Percentiles rank a stretch among this genome's conserved stretches.
These are phyloP conservation scores for Mesotaenium endlicherianum DNA, from an alignment of 139 green algal species.

Conservation along the genomic window DNA sequence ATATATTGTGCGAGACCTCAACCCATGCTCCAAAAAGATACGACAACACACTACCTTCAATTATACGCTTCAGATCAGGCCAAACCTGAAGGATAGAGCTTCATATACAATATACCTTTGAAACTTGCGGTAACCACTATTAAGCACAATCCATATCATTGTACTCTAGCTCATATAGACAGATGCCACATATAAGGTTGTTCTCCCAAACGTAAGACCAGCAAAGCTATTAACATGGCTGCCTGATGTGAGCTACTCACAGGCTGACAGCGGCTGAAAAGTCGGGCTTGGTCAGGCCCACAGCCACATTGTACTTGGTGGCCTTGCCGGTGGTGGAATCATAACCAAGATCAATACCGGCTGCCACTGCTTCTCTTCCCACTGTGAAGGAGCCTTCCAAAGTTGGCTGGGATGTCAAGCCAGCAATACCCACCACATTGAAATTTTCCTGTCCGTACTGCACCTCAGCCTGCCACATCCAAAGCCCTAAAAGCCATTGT, in stretches of 20 bases:
- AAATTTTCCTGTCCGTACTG: not conserved
- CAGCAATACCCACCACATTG: not conserved
- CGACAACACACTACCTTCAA: too few relatives aligned
- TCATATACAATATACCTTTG: not conserved
- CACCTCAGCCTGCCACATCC: not conserved
- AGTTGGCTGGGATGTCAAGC: slow-evolving; percentile 24
- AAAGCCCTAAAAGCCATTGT: not conserved
- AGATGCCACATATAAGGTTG: not conserved
- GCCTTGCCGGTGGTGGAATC: slow-evolving; percentile 39
- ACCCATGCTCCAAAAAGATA: too few relatives aligned
- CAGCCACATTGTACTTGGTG: slow-evolving; percentile 52
- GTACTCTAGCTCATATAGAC: not conserved
- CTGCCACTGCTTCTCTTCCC: slow-evolving; percentile 35
- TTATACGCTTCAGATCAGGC: too few relatives aligned
- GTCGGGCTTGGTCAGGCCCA: slow-evolving; percentile 35
- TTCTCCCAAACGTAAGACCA: too few relatives aligned
- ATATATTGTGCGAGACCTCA: too few relatives aligned
- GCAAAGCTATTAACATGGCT: too few relatives aligned
- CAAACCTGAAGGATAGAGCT: not conserved
- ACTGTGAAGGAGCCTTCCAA: slow-evolving; percentile 26
- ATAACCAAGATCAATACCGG: slow-evolving; percentile 46
- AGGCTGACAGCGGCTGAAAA: slow-evolving; percentile 41
- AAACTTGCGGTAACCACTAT: not conserved
- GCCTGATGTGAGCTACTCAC: too few relatives aligned
- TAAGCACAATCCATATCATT: not conserved